Conservation (phyloP, 805 yeast genomes). For the Wickerhamiella australiensis region DNA sequence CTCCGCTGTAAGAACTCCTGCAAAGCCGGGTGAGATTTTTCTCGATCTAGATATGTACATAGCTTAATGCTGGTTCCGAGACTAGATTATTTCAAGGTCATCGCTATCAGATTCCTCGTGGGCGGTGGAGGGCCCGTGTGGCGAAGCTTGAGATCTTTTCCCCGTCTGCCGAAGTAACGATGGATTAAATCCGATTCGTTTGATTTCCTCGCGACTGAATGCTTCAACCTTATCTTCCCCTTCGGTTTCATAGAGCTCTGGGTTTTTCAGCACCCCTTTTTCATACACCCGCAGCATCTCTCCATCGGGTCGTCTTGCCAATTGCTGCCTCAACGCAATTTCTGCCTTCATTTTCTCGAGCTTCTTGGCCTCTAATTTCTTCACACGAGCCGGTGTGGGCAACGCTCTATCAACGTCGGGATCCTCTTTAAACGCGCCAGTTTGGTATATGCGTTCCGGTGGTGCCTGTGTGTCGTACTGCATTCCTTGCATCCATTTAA, state of each 20-base stretch:
- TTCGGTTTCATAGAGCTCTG: constrained; percentile 5
- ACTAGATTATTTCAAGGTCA: constrained; percentile 18
- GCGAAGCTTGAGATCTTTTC: neutral
- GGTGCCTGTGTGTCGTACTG: constrained; percentile 25
- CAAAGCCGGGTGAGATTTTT: too few relatives aligned
- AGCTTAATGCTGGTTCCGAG: neutral
- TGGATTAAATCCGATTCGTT: constrained; percentile 26
- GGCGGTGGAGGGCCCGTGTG: neutral
- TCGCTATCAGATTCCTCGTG: constrained; percentile 17
- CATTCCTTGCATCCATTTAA: constrained; percentile 23
- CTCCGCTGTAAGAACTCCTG: too few relatives aligned
- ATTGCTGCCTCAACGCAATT: constrained; percentile 28
- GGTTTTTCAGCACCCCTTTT: constrained; percentile 17
- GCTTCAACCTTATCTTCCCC: neutral
- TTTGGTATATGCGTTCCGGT: constrained; percentile 17
- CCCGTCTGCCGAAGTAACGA: neutral
- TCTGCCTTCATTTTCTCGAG: constrained; percentile 22
- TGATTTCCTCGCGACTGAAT: constrained; percentile 21
- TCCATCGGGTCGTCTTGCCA: constrained; percentile 23
- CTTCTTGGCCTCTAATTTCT: constrained; percentile 26
- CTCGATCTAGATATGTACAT: neutral
- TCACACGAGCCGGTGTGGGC: neutral
- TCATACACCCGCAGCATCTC: constrained; percentile 21
- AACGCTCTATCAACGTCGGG: constrained; percentile 4
- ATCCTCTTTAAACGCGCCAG: neutral